Conservation (phyloP, 2,329 filamentous ascomycete species). For the Colletotrichum sp. region DNA sequence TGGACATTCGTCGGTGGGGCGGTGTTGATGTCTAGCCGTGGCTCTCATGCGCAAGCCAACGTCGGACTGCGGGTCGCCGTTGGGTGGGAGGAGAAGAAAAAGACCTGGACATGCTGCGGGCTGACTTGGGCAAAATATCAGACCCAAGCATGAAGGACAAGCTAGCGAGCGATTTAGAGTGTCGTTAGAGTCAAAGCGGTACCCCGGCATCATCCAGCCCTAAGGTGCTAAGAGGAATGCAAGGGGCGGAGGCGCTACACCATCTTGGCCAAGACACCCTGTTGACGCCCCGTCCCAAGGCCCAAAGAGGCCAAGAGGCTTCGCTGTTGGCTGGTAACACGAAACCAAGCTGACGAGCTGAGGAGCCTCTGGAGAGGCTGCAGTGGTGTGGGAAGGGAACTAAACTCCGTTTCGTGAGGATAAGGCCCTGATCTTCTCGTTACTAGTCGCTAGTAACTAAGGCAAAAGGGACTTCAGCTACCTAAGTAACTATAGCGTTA, state of each 20-base stretch:
- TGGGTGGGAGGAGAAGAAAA: not conserved
- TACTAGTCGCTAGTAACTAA: too few species aligned
- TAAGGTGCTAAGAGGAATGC: not conserved
- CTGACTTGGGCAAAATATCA: not conserved
- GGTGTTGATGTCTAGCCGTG: not conserved
- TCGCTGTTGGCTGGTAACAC: not conserved
- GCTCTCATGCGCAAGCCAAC: not conserved
- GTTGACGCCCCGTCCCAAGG: not conserved
- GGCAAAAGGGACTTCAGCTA: too few species aligned
- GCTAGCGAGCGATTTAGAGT: not conserved
- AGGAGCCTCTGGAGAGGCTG: not conserved
- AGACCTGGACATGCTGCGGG: not conserved
- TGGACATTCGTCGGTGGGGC: not conserved
- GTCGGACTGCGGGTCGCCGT: not conserved
- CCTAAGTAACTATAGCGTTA: too few species aligned
- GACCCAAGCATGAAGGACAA: not conserved
- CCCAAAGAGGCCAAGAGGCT: not conserved
- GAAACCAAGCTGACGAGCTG: not conserved
- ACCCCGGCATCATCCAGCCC: not conserved
- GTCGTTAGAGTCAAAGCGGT: not conserved
- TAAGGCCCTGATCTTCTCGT: too few species aligned
- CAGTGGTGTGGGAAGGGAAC: not conserved
- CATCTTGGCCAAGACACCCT: not conserved
- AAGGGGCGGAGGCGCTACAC: not conserved
- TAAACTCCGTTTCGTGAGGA: not conserved